Conservation (phyloP, 345 rosid species). For the Durio zibethinus region DNA sequence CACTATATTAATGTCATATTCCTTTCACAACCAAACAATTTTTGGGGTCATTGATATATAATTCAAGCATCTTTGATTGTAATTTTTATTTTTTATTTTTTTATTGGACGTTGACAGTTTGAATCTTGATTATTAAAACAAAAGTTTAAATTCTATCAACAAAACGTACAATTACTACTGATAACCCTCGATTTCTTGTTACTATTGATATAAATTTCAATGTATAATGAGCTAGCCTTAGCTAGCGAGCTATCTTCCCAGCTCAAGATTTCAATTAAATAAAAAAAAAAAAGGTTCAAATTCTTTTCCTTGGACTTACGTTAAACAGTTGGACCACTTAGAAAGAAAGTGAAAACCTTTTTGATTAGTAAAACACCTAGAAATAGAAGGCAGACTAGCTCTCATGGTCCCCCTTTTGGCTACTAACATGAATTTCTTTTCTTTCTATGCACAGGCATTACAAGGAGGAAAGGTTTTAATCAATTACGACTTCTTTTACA, state of each 20-base stretch:
- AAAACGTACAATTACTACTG: no score
- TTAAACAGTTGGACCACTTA: not conserved
- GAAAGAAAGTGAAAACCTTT: not conserved
- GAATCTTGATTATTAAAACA: no score
- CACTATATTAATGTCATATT: not conserved
- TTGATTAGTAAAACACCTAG: not conserved
- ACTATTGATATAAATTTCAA: not conserved
- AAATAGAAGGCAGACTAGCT: not conserved
- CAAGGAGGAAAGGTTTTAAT: not conserved
- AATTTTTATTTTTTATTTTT: not conserved
- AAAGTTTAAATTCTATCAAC: no score
- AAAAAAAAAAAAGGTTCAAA: not conserved
- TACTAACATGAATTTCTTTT: not conserved
- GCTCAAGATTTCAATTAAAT: not conserved
- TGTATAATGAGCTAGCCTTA: no score
- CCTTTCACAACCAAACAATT: conserved; percentile 1
- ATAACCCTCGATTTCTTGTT: no score
- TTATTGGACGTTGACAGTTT: no score
- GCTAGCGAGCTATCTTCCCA: no score
- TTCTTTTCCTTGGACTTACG: not conserved
- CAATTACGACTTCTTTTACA: not conserved
- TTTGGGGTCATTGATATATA: not conserved
- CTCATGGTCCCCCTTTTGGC: not conserved
- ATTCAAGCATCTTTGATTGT: not conserved
- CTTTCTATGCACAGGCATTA: not conserved